phyloP scores from a whole-genome alignment of 2,329 filamentous ascomycete species.

The Fusarium nisikadoi region DNA sequence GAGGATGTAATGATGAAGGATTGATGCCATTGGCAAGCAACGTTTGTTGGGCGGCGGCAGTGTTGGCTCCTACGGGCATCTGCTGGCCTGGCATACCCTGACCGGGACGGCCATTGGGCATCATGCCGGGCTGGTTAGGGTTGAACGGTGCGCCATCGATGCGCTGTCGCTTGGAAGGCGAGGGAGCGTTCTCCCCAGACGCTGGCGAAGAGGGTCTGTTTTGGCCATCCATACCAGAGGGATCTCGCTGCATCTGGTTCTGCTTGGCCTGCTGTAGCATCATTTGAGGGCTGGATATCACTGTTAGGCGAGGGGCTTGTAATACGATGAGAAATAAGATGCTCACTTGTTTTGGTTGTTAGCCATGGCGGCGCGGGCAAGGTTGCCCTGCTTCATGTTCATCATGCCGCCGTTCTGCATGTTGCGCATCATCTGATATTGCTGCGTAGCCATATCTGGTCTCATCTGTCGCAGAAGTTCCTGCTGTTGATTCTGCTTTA shows the following conservation, averaged over 20 bases:
- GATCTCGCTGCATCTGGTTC: constrained; percentile 87
- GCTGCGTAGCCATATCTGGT: constrained; percentile 66
- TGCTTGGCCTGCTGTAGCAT: constrained; percentile 78
- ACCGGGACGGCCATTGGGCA: constrained; percentile 76
- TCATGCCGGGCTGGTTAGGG: constrained; percentile 75
- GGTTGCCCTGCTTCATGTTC: constrained; percentile 67
- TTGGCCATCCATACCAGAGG: constrained; percentile 86
- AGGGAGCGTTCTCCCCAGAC: constrained; percentile 87
- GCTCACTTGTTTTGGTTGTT: constrained; percentile 80
- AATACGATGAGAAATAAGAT: neutral
- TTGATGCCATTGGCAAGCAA: constrained; percentile 78
- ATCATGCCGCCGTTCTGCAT: constrained; percentile 72
- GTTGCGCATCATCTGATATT: constrained; percentile 72
- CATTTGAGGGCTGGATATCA: constrained; percentile 70
- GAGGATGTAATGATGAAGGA: constrained; percentile 75
- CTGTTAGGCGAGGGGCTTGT: constrained; percentile 17
- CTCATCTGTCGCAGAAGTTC: constrained; percentile 80
- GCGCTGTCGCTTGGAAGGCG: constrained; percentile 89
- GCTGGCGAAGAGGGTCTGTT: constrained; percentile 84
- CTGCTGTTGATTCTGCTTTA: constrained; percentile 81
- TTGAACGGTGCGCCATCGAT: constrained; percentile 78
- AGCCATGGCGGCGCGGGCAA: constrained; percentile 80
- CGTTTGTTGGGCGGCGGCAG: constrained; percentile 67
- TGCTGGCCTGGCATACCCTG: constrained; percentile 79
- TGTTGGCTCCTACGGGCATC: constrained; percentile 64